Evolutionary conservation across 441 rosid species (phyloP).

Genomic region (Isatis lusitanica): DNA sequence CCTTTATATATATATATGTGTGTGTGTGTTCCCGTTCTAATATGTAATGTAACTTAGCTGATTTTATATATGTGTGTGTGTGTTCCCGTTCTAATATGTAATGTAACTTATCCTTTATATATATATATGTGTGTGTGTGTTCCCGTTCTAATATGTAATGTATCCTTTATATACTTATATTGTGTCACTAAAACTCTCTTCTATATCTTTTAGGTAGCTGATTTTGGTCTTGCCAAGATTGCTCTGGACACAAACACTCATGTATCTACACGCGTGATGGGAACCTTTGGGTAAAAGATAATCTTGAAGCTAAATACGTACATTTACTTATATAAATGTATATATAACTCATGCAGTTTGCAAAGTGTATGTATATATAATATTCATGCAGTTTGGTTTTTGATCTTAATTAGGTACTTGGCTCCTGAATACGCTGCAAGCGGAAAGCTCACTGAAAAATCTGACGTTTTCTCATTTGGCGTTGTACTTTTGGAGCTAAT

Average conservation of each 20-base stretch:
- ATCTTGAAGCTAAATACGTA: not conserved
- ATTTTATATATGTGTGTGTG: too few relatives aligned
- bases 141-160: not conserved
- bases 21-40: too few relatives aligned
- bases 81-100: too few relatives aligned
- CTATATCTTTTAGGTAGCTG: constrained; percentile 62
- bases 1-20: too few relatives aligned
- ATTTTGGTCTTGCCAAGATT: constrained; percentile 88
- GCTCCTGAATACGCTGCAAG: constrained; percentile 93
- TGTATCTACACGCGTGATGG: constrained; percentile 95
- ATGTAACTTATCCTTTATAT: too few relatives aligned
- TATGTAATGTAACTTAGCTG: too few relatives aligned
- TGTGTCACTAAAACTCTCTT: not conserved
- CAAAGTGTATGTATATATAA: too few relatives aligned
- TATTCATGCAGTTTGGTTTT: too few relatives aligned
- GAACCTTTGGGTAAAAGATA: constrained; percentile 77
- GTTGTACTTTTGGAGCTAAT: constrained; percentile 89
- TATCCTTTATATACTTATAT: too few relatives aligned
- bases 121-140: not conserved
- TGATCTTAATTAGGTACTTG: constrained; percentile 52
- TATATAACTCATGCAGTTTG: too few relatives aligned
- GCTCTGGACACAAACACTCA: constrained; percentile 75
- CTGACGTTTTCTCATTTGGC: constrained; percentile 89
- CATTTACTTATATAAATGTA: too few relatives aligned
- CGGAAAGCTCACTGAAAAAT: constrained; percentile 83